Evolutionary conservation across 805 yeast species (phyloP).

Genomic region (Cyberlindnera nakhonratchasimensis): DNA sequence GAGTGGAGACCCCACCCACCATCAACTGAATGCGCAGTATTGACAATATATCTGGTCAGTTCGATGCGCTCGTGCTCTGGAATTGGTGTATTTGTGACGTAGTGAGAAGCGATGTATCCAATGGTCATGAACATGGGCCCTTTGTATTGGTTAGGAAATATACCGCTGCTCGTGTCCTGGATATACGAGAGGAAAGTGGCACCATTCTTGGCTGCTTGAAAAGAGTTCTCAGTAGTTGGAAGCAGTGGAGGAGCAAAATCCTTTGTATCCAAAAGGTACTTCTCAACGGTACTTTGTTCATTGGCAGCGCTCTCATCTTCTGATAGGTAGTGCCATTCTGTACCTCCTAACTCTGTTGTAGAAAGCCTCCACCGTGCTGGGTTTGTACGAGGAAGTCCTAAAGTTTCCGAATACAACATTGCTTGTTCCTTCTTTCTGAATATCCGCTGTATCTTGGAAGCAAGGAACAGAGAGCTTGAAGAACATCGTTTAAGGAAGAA

Average conservation of each 20-base stretch:
- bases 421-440: background rate
- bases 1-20: constrained; percentile 99
- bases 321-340: constrained; percentile 69
- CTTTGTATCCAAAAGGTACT: constrained; percentile 48
- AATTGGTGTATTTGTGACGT: constrained; percentile 65
- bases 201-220: constrained; percentile 67
- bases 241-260: constrained; percentile 38
- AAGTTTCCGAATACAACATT: constrained; percentile 58
- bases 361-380: constrained; percentile 69
- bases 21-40: constrained; percentile 92
- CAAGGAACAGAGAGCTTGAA: too few species aligned
- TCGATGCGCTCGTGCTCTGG: constrained; percentile 65
- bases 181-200: constrained; percentile 63
- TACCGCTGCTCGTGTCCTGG: constrained; percentile 76
- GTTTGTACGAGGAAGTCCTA: constrained; percentile 70
- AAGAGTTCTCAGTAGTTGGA: constrained; percentile 37
- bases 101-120: constrained; percentile 76
- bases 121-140: constrained; percentile 98
- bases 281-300: constrained; percentile 52
- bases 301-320: constrained; percentile 27
- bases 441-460: too few species aligned
- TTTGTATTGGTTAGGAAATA: constrained; percentile 87
- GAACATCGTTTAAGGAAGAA: background rate
- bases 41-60: constrained; percentile 80
- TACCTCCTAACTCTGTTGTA: constrained; percentile 69